These are phyloP conservation scores for Monilinia aucupariae DNA, from an alignment of 2,329 filamentous ascomycete genomes.

Conservation along the genomic window DNA sequence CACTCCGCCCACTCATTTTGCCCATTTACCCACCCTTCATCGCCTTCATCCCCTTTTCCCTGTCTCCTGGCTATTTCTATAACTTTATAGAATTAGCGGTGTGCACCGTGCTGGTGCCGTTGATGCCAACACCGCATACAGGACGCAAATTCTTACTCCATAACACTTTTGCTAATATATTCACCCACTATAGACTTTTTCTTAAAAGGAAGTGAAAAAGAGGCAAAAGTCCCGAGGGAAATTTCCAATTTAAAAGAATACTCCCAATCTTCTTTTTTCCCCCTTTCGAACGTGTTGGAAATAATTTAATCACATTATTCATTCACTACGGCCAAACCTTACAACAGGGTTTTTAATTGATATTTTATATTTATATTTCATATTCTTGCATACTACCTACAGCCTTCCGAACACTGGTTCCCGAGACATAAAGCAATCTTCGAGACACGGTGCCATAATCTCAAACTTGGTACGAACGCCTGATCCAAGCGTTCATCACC, in stretches of 20 bases:
- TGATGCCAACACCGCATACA: slow-evolving; percentile 16
- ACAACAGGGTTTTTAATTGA: background rate
- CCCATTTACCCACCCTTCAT: slow-evolving; percentile 16
- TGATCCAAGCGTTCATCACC: slow-evolving; percentile 32
- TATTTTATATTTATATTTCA: background rate
- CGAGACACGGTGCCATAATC: slow-evolving; percentile 24
- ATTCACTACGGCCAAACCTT: background rate
- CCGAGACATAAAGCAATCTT: slow-evolving; percentile 31
- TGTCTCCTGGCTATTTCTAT: slow-evolving; percentile 17
- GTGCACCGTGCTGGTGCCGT: slow-evolving; percentile 18
- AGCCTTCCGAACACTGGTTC: slow-evolving; percentile 24
- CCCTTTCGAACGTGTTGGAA: background rate
- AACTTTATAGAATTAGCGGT: slow-evolving; percentile 28
- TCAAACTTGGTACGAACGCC: slow-evolving; percentile 31
- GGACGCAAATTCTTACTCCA: slow-evolving; percentile 11
- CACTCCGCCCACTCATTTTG: slow-evolving; percentile 8
- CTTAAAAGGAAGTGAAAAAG: slow-evolving; percentile 1
- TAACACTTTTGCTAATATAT: slow-evolving; percentile 16
- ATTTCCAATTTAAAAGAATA: background rate
- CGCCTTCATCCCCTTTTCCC: slow-evolving; percentile 3
- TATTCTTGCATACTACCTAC: slow-evolving; percentile 20
- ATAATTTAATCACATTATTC: slow-evolving; percentile 3
- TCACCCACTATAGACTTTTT: slow-evolving; percentile 11
- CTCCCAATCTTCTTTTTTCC: background rate
- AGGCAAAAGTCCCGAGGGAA: background rate